phyloP scores from a whole-genome alignment of 176 grass and related monocot species.

The Aegilops umbellulata region DNA sequence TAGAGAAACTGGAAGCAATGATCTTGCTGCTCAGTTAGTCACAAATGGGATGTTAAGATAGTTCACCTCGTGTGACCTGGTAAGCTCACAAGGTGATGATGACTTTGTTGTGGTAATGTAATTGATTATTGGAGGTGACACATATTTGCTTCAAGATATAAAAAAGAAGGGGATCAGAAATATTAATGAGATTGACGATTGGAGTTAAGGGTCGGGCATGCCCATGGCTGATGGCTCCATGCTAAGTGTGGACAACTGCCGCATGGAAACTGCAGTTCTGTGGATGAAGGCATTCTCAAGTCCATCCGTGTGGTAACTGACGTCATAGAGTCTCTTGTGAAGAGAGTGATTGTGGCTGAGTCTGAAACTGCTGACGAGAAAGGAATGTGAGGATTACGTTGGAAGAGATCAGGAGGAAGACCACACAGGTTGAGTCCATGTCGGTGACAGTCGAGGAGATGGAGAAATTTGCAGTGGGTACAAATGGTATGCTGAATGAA shows the following conservation, averaged over 20 bases:
- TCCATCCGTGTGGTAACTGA: slow-evolving; percentile 55
- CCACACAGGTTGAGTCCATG: slow-evolving; percentile 74
- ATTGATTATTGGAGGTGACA: slow-evolving; percentile 8
- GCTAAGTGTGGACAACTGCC: neutral
- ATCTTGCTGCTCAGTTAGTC: slow-evolving; percentile 46
- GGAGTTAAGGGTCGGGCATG: neutral
- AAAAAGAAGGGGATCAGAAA: slow-evolving; percentile 1
- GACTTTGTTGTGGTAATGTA: neutral
- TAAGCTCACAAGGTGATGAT: slow-evolving; percentile 19
- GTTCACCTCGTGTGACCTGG: neutral
- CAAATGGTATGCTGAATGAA: slow-evolving; percentile 69
- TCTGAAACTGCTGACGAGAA: slow-evolving; percentile 57
- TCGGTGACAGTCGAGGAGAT: slow-evolving; percentile 78
- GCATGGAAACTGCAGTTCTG: neutral
- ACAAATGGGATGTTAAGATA: slow-evolving; percentile 42
- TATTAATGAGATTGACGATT: neutral
- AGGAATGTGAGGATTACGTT: slow-evolving; percentile 67
- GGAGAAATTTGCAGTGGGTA: slow-evolving; percentile 78
- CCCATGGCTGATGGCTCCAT: neutral
- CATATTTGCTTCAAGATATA: slow-evolving; percentile 5
- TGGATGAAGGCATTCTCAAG: slow-evolving; percentile 43
- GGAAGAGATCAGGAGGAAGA: slow-evolving; percentile 77
- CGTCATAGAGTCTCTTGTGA: slow-evolving; percentile 79
- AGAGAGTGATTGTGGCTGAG: slow-evolving; percentile 72
- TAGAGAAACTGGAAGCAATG: slow-evolving; percentile 32